A percentile compares a stretch with the other conserved stretches of the same genome.
These are phyloP conservation scores for Fusarium pilosicola DNA, from an alignment of 2,329 filamentous ascomycete species.

Conservation along the genomic window DNA sequence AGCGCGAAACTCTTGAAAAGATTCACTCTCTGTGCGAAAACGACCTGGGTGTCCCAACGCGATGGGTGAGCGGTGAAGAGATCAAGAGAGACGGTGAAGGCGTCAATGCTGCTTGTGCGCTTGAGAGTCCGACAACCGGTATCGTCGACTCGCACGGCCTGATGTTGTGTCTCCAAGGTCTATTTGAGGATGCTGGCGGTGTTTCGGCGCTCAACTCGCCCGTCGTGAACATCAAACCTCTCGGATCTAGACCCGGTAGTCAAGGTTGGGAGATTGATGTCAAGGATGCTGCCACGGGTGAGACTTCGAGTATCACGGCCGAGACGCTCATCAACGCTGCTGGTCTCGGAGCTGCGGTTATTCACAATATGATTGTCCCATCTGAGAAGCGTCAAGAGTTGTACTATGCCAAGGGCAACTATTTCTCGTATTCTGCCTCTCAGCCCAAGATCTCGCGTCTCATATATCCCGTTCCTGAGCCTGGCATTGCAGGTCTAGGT, in stretches of 20 bases:
- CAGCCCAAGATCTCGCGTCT: conserved; percentile 74
- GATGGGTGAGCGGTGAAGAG: conserved; percentile 73
- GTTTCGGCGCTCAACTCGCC: conserved; percentile 74
- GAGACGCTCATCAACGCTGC: conserved; percentile 87
- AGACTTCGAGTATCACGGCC: conserved; percentile 70
- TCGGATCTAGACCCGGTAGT: conserved; percentile 56
- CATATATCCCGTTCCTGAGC: conserved; percentile 86
- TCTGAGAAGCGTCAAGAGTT: conserved; percentile 64
- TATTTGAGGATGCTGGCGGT: conserved; percentile 81
- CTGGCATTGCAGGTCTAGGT: conserved; percentile 84
- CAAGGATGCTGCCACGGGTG: conserved; percentile 56
- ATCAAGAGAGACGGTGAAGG: conserved; percentile 75
- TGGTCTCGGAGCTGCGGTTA: conserved; percentile 77
- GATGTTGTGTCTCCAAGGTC: conserved; percentile 82
- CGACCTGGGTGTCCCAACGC: conserved; percentile 70
- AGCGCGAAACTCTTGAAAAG: conserved; percentile 70
- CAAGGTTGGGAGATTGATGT: conserved; percentile 76
- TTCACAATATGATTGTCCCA: conserved; percentile 86
- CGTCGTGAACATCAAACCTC: conserved; percentile 69
- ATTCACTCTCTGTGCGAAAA: conserved; percentile 58
- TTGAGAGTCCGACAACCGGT: conserved; percentile 88
- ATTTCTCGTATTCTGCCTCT: conserved; percentile 83
- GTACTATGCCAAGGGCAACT: conserved; percentile 93
- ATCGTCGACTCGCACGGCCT: conserved; percentile 89
- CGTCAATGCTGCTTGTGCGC: conserved; percentile 72